Evolutionary conservation across 176 grass and related monocot genomes (phyloP).

Genomic region (Zizania latifolia): DNA sequence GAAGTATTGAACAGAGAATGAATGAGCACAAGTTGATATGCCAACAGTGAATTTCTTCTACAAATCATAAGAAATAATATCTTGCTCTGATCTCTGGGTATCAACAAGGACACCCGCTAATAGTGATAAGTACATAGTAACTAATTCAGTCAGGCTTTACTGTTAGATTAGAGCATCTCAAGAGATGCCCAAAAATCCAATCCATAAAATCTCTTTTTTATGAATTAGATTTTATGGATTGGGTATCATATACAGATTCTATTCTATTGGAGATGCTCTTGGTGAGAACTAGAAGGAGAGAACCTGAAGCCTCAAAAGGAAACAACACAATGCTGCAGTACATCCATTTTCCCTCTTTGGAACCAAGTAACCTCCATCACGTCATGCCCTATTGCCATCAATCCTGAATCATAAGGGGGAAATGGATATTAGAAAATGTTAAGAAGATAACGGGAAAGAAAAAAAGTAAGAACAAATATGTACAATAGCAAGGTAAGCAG

Average conservation of each 20-base stretch:
- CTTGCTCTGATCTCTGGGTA: no score
- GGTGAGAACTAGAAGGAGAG: no score
- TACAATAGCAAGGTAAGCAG: background rate
- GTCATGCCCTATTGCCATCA: conserved; percentile 16
- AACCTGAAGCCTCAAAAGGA: no score
- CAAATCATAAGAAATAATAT: no score
- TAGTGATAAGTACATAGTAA: background rate
- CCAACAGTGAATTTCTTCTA: background rate
- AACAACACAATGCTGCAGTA: conserved; percentile 2
- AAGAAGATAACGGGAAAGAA: background rate
- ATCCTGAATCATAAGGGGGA: conserved; percentile 25
- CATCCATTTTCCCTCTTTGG: background rate
- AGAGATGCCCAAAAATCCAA: no score
- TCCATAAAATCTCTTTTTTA: no score
- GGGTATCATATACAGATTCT: no score
- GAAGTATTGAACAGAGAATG: background rate
- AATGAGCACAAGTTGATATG: background rate
- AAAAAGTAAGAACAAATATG: background rate
- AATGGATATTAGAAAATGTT: conserved; percentile 2
- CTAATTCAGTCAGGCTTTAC: conserved; percentile 3
- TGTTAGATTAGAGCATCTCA: conserved; percentile 15
- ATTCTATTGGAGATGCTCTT: no score
- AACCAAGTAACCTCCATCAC: background rate
- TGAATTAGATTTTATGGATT: no score
- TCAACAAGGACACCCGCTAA: no score